Conservation (phyloP, 2,329 filamentous ascomycete genomes). For the Epicoccum sorghinum region DNA sequence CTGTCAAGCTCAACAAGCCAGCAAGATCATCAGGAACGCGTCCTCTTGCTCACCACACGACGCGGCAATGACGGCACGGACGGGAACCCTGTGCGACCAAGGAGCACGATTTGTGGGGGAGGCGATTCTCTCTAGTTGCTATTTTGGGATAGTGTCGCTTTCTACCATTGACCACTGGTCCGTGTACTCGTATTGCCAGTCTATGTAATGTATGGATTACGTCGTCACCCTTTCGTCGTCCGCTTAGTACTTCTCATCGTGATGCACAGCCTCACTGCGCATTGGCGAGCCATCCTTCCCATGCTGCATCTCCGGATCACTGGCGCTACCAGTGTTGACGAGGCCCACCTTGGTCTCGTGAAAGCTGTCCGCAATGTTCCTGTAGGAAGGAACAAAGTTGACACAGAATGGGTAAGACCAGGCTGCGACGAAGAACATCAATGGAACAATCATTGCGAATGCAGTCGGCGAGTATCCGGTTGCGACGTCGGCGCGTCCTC, state of each 20-base stretch:
- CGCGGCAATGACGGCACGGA: conserved; percentile 15
- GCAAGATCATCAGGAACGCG: conserved; percentile 17
- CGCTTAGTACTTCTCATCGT: conserved; percentile 15
- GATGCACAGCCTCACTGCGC: conserved; percentile 20
- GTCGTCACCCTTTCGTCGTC: not conserved
- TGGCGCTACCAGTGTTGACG: conserved; percentile 29
- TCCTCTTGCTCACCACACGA: conserved; percentile 1
- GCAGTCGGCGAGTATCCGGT: conserved; percentile 55
- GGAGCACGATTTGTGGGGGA: conserved; percentile 11
- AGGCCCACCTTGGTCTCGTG: conserved; percentile 55
- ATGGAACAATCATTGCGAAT: conserved; percentile 69
- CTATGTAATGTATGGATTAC: not conserved
- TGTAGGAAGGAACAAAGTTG: conserved; percentile 71
- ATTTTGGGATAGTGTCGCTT: not conserved
- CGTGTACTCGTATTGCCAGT: not conserved
- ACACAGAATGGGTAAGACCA: conserved; percentile 55
- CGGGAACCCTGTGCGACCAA: conserved; percentile 6
- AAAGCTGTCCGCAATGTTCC: conserved; percentile 65
- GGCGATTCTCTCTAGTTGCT: not conserved
- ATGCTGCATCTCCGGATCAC: conserved; percentile 40
- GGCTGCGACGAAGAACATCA: conserved; percentile 57
- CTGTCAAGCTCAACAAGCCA: conserved; percentile 6
- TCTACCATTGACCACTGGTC: not conserved
- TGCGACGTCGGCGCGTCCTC: conserved; percentile 47
- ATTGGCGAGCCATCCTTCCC: conserved; percentile 22